phyloP scores from a whole-genome alignment of 208 protist genomes.

The Trypanosomatidae sp. region DNA sequence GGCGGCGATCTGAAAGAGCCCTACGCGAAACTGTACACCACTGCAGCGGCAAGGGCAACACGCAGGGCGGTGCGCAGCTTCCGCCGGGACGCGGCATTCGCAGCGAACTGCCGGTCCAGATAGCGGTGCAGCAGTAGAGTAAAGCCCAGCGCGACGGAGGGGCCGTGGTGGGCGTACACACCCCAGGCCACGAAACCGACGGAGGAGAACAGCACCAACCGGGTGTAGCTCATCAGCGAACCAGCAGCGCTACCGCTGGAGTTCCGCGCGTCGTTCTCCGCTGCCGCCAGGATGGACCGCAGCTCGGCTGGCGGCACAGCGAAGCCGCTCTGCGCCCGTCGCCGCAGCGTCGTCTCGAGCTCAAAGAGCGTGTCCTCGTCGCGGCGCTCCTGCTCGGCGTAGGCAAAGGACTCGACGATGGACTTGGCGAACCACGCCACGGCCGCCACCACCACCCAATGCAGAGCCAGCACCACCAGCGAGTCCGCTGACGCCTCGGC shows the following conservation, averaged over 20 bases:
- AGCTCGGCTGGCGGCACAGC: conserved; percentile 10
- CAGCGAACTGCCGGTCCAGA: conserved; percentile 34
- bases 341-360: conserved; percentile 21
- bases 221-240: conserved; percentile 6
- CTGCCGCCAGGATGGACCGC: conserved; percentile 5
- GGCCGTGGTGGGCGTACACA: conserved; percentile 22
- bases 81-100: conserved; percentile 31
- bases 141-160: conserved; percentile 29
- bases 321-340: conserved; percentile 1
- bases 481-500: conserved; percentile 23
- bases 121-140: conserved; percentile 48
- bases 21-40: conserved; percentile 32
- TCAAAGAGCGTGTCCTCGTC: conserved; percentile 38
- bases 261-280: conserved; percentile 10
- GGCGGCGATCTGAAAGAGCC: background rate
- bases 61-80: conserved; percentile 34
- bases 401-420: conserved; percentile 82
- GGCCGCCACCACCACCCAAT: conserved; percentile 60
- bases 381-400: conserved; percentile 52
- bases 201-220: background rate
- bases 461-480: conserved; percentile 41
- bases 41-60: conserved; percentile 28
- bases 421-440: conserved; percentile 86
- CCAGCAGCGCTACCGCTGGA: background rate
- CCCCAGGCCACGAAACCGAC: conserved; percentile 24